phyloP scores from a whole-genome alignment of 202 grass and related monocot genomes.

The Schoenoplectus tabernaemontani region DNA sequence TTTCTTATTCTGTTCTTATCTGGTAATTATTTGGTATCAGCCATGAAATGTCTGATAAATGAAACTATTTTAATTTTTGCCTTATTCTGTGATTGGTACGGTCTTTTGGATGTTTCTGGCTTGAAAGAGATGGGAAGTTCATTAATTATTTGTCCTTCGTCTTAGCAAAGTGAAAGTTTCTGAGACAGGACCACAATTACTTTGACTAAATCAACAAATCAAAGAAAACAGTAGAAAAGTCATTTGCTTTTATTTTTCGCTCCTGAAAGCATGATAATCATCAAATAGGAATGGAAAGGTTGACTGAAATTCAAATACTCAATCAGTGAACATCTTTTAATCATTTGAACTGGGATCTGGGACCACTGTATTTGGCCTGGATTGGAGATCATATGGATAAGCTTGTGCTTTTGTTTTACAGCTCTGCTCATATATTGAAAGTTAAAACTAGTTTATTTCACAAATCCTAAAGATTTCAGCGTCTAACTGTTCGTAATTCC shows the following conservation, averaged over 20 bases:
- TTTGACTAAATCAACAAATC: neutral
- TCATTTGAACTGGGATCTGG: neutral
- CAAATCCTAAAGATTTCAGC: neutral
- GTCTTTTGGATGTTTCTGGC: neutral
- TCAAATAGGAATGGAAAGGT: neutral
- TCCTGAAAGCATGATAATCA: neutral
- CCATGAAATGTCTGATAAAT: neutral
- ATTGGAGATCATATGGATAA: neutral
- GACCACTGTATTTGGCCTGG: neutral
- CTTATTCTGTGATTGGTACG: neutral
- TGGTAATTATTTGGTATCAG: conserved; percentile 1
- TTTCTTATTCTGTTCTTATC: neutral
- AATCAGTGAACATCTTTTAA: conserved; percentile 4
- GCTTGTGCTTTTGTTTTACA: neutral
- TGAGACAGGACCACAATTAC: neutral
- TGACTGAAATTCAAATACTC: neutral
- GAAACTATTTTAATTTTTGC: neutral
- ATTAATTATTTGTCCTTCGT: neutral
- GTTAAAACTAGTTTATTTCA: neutral
- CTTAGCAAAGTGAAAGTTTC: neutral
- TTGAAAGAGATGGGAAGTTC: neutral
- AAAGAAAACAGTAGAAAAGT: neutral
- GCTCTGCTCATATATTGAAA: neutral
- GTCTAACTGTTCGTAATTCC: neutral
- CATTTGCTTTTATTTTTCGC: neutral